Percentiles rank a stretch among this genome's conserved stretches.
Evolutionary conservation across 108 stramenopile species (phyloP).

Genomic region (Conticribra guillardii): DNA sequence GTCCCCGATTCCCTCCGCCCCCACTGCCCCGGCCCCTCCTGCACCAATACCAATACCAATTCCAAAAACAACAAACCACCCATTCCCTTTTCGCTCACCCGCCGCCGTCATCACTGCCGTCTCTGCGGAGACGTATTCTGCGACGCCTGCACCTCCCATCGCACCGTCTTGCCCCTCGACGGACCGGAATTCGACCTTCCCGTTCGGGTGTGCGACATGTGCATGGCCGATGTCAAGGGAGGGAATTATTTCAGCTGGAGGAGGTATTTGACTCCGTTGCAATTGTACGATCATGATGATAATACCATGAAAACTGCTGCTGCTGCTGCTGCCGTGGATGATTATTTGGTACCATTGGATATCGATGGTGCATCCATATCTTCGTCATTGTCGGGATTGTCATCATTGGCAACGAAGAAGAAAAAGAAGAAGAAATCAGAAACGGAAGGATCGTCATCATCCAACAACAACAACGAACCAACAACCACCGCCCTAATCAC

Average conservation of each 20-base stretch:
- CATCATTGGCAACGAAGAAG: constrained; percentile 4
- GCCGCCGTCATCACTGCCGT: constrained; percentile 94
- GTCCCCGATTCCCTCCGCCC: constrained; percentile 67
- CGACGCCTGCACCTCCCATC: constrained; percentile 71
- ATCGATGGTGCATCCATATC: no score
- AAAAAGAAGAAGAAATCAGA: constrained; percentile 48
- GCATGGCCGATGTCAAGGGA: constrained; percentile 73
- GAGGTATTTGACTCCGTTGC: constrained; percentile 78
- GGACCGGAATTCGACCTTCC: constrained; percentile 71
- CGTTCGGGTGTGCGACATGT: constrained; percentile 77
- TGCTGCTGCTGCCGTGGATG: no score
- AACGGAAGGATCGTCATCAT: no score
- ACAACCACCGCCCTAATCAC: no score
- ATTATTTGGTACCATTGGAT: no score
- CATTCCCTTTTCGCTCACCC: constrained; percentile 62
- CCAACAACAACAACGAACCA: no score
- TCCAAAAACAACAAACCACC: no score
- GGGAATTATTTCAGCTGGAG: constrained; percentile 86
- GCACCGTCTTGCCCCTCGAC: constrained; percentile 67
- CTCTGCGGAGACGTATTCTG: constrained; percentile 96
- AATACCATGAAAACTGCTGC: constrained; percentile 10
- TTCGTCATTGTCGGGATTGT: no score
- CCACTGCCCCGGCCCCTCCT: constrained; percentile 65
- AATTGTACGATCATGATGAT: constrained; percentile 53
- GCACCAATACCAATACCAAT: no score